phyloP scores from a whole-genome alignment of 306 rosid genomes.

The Arachis hypogaea region DNA sequence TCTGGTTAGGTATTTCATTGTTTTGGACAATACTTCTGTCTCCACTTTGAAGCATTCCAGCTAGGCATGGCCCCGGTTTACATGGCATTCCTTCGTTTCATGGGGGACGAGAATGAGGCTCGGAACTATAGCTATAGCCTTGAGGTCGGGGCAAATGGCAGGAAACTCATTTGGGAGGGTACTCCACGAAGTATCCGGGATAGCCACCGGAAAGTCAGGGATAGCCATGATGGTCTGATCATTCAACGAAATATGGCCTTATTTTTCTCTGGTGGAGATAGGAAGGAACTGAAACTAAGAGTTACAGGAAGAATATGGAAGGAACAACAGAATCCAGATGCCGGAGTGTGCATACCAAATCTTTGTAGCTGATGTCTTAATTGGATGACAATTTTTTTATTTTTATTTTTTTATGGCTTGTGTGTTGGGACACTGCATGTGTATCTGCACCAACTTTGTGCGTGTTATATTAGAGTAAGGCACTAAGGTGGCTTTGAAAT shows the following conservation, averaged over 20 bases:
- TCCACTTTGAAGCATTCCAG: slow-evolving; percentile 70
- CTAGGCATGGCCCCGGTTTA: slow-evolving; percentile 86
- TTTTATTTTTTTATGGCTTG: slow-evolving; percentile 34
- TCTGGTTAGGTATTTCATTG: slow-evolving; percentile 71
- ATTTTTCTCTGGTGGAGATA: slow-evolving; percentile 79
- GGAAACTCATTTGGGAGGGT: slow-evolving; percentile 84
- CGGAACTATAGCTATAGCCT: slow-evolving; percentile 77
- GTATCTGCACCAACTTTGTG: slow-evolving; percentile 40
- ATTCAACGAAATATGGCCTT: slow-evolving; percentile 83
- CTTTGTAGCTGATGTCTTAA: slow-evolving; percentile 57
- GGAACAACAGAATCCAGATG: slow-evolving; percentile 73
- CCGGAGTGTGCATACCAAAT: slow-evolving; percentile 77
- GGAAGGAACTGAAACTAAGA: slow-evolving; percentile 83
- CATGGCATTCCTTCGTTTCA: slow-evolving; percentile 82
- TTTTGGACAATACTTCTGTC: slow-evolving; percentile 71
- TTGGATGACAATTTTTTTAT: slow-evolving; percentile 32
- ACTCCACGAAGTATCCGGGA: slow-evolving; percentile 79
- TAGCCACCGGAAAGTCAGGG: slow-evolving; percentile 83
- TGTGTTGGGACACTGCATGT: slow-evolving; percentile 43
- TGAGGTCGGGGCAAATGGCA: slow-evolving; percentile 73
- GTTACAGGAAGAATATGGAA: slow-evolving; percentile 87
- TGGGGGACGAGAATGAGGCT: slow-evolving; percentile 82
- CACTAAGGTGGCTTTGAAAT: slow-evolving; percentile 42
- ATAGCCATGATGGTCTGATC: slow-evolving; percentile 78
- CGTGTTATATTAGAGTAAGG: slow-evolving; percentile 40